A percentile compares a stretch with the other conserved stretches of the same genome.
These are phyloP conservation scores for Pezicula carpinea DNA, from an alignment of 2,329 filamentous ascomycete genomes.

Conservation along the genomic window DNA sequence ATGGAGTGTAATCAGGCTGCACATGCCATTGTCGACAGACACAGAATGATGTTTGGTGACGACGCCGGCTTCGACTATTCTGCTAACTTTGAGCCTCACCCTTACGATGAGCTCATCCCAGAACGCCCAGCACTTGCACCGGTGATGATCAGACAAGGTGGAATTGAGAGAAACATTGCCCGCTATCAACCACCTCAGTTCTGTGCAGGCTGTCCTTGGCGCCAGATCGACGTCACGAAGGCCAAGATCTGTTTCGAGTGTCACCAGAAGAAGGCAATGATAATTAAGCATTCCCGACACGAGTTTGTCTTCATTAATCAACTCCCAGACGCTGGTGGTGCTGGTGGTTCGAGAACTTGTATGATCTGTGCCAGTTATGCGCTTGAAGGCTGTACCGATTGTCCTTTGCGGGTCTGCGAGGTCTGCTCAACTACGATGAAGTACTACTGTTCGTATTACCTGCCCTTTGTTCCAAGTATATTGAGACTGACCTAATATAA, in stretches of 20 bases:
- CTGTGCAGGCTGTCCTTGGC: constrained; percentile 11
- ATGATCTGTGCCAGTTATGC: constrained; percentile 12
- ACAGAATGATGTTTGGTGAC: no score
- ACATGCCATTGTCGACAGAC: no score
- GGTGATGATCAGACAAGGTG: background rate
- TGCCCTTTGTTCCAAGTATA: background rate
- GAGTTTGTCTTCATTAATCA: background rate
- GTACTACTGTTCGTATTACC: constrained; percentile 4
- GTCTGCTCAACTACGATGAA: constrained; percentile 7
- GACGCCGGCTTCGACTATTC: no score
- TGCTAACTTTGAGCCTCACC: no score
- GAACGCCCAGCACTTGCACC: background rate
- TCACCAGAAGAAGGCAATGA: constrained; percentile 5
- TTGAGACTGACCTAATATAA: background rate
- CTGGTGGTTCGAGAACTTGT: constrained; percentile 3
- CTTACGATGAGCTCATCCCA: background rate
- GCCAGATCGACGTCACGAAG: constrained; percentile 15
- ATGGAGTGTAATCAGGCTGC: no score
- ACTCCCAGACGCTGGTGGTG: background rate
- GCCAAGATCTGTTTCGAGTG: constrained; percentile 15
- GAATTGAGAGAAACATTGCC: background rate
- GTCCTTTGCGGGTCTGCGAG: constrained; percentile 12
- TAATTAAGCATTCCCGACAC: constrained; percentile 12
- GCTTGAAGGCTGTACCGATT: constrained; percentile 5
- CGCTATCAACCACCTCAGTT: constrained; percentile 1